A percentile compares a stretch with the other conserved stretches of the same genome.
These are phyloP conservation scores for Thermomucor indicae-seudaticae DNA, from an alignment of 371 early-diverging fungal genomes.

Conservation along the genomic window DNA sequence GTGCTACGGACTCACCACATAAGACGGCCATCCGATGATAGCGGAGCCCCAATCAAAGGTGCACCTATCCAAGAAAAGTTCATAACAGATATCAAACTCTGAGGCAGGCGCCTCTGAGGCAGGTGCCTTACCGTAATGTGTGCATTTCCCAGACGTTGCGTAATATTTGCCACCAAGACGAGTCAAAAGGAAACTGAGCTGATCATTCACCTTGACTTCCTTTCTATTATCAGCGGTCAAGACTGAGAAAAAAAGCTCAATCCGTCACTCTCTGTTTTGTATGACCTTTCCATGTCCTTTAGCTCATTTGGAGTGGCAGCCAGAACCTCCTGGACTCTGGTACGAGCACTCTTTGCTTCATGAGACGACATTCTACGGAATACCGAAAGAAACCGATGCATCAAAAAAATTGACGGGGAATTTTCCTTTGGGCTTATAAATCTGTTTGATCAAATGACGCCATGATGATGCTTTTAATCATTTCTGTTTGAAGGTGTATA, in stretches of 20 bases:
- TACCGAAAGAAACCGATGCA: too few species aligned
- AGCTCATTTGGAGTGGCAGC: slow-evolving; percentile 10
- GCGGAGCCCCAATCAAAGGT: slow-evolving; percentile 9
- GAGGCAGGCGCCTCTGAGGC: neutral
- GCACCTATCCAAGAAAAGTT: slow-evolving; percentile 5
- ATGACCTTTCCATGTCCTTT: slow-evolving; percentile 11
- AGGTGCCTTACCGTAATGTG: slow-evolving; percentile 20
- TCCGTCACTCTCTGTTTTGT: neutral
- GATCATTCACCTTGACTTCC: slow-evolving; percentile 13
- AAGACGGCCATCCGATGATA: slow-evolving; percentile 25
- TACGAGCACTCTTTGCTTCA: too few species aligned
- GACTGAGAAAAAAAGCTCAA: neutral
- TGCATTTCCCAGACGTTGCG: slow-evolving; percentile 25
- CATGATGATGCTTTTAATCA: too few species aligned
- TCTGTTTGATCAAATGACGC: too few species aligned
- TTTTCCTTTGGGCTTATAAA: too few species aligned
- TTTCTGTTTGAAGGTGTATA: neutral
- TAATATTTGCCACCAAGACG: slow-evolving; percentile 17
- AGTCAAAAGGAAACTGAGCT: slow-evolving; percentile 10
- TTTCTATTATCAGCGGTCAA: slow-evolving; percentile 5
- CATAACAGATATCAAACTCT: neutral
- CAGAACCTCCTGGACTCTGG: neutral
- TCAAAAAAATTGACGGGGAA: too few species aligned
- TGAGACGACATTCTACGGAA: too few species aligned
- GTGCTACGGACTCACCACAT: slow-evolving; percentile 17